Percentiles rank a stretch among this genome's conserved stretches.
phyloP scores from a whole-genome alignment of 768 basidiomycete genomes.

The Serendipita sp. region DNA sequence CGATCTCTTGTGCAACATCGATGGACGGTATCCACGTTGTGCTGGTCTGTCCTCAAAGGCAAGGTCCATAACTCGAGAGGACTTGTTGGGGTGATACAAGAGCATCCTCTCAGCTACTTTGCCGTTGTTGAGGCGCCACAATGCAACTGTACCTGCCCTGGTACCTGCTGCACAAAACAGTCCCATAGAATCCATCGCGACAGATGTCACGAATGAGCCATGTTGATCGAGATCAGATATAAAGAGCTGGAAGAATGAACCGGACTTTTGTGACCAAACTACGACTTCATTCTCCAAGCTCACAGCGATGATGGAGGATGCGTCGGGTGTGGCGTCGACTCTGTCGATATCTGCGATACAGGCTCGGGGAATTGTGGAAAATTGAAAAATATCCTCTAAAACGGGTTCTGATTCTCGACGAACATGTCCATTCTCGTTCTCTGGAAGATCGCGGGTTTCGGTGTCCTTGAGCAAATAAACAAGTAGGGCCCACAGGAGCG shows the following conservation, averaged over 20 bases:
- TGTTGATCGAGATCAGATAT: slow-evolving; percentile 22
- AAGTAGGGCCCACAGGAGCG: slow-evolving; percentile 55
- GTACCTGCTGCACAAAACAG: slow-evolving; percentile 57
- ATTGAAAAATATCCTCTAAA: slow-evolving; percentile 23
- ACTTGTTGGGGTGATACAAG: slow-evolving; percentile 14
- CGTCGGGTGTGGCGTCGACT: slow-evolving; percentile 51
- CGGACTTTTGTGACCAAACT: slow-evolving; percentile 41
- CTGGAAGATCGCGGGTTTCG: slow-evolving; percentile 29
- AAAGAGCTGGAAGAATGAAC: slow-evolving; percentile 36
- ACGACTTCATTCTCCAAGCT: slow-evolving; percentile 64
- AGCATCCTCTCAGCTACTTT: neutral
- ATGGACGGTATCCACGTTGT: neutral
- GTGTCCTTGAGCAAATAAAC: slow-evolving; percentile 81
- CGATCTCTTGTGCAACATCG: slow-evolving; percentile 27
- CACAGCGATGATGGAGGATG: slow-evolving; percentile 48
- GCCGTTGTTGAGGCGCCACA: slow-evolving; percentile 34
- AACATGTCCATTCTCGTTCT: neutral
- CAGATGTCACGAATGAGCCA: slow-evolving; percentile 24
- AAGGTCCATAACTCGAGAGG: slow-evolving; percentile 23
- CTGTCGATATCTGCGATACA: slow-evolving; percentile 73
- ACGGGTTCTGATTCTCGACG: slow-evolving; percentile 4
- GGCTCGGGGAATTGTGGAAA: slow-evolving; percentile 61
- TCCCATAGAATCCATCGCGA: slow-evolving; percentile 47
- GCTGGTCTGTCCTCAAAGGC: slow-evolving; percentile 25
- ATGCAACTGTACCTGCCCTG: slow-evolving; percentile 40